Evolutionary conservation across 1,139 yeast species (phyloP).

Genomic region (Yamadazyma friedrichii): DNA sequence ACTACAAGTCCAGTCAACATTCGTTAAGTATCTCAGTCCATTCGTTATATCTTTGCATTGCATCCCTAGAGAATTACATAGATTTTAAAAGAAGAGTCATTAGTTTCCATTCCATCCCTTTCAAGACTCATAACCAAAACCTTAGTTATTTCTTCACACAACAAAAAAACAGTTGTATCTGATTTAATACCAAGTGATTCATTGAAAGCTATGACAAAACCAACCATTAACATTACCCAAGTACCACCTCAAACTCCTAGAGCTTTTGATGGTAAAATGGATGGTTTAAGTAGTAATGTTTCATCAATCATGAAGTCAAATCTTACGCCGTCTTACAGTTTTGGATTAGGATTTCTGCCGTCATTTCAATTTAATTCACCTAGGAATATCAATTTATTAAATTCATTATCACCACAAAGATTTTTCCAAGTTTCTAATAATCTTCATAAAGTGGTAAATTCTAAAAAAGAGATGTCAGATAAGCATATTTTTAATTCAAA

Average conservation of each 20-base stretch:
- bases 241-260: constrained; percentile 35
- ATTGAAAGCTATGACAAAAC: constrained; percentile 5
- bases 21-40: no score
- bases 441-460: constrained; percentile 15
- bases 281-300: not conserved
- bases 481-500: constrained; percentile 13
- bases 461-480: constrained; percentile 9
- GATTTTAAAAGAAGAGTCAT: not conserved
- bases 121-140: not conserved
- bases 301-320: constrained; percentile 3
- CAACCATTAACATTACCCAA: constrained; percentile 9
- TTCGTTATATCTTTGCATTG: no score
- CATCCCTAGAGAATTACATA: no score
- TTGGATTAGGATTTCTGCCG: constrained; percentile 46
- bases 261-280: constrained; percentile 7
- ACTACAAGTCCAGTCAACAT: no score
- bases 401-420: constrained; percentile 37
- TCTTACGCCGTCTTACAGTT: constrained; percentile 26
- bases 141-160: no score
- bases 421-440: constrained; percentile 28
- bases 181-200: not conserved
- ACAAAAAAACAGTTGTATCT: no score
- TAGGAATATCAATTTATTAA: constrained; percentile 20
- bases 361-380: constrained; percentile 44
- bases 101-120: not conserved